Base-by-base conservation (phyloP, 306 rosid genomes). In the Acacia confusa region DNA sequence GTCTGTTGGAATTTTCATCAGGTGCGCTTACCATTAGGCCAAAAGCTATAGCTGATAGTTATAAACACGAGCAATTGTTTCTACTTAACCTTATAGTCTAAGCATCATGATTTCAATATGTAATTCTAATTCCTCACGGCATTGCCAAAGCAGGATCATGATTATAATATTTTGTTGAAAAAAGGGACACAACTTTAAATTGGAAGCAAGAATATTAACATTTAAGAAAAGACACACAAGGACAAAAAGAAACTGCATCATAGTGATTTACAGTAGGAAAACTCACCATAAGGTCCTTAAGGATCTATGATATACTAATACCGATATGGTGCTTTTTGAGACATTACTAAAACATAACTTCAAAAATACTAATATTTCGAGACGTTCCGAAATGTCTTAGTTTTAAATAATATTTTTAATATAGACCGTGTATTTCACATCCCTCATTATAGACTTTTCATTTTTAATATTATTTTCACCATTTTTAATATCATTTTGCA, bases 181-280 rank as follows among this genome's bases (percentile, higher is more conserved):
- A 17, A 52, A 75, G 60, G 32, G 61, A 84, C 78, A 76, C 40
- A 30, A 27, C 71, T 69, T 63, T 75, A n/a, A 75, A 47, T 75
- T 61, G 40, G 65, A 84, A 50, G 52, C 25, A 75, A 69, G 28
- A 75, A 75, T 68, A 60, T 63, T 38, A 80, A 76, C 76, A 43
- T 76, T 84, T 80, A 41, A 74, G 22, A 85, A 77, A 28, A 70
- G 68, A 17, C 57, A 16, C 57, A 17, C 41, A 77, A 81, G 82
- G 77, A 70, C 78, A 48, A 53, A 0, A 30, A 12, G 4, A 15
- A 57, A 24, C 27, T 55, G 72, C 47, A 30, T 83, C 72, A 44
- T 34, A 64, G 82, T 16, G 82, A 6, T 50, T 50, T 16, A 55
- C 1, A 53, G 0, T 55, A 16, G 52, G 52, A 47, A 47, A 47